A percentile compares a stretch with the other conserved stretches of the same genome.
phyloP scores from a whole-genome alignment of 148 eudicot species.

The Nepenthes gracilis region DNA sequence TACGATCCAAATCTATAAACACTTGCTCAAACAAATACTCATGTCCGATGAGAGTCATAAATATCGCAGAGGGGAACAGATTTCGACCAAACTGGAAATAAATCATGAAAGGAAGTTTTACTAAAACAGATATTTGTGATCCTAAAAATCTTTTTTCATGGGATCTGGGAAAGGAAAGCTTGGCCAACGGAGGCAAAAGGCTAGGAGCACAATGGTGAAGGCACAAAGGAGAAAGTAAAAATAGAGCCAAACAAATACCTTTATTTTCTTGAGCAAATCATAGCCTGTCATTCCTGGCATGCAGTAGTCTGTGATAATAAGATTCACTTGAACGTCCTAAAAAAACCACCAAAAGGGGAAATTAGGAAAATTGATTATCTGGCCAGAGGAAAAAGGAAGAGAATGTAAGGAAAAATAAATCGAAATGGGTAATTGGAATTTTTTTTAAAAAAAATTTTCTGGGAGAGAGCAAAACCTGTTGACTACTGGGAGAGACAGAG shows the following conservation, averaged over 20 bases:
- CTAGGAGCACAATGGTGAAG: slow-evolving; percentile 4
- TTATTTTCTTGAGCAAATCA: slow-evolving; percentile 93
- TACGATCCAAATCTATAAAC: no score
- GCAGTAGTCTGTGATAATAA: slow-evolving; percentile 88
- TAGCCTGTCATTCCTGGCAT: slow-evolving; percentile 99
- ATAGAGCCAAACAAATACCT: slow-evolving; percentile 32
- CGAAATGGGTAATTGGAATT: neutral
- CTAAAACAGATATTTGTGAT: neutral
- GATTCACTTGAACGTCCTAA: slow-evolving; percentile 75
- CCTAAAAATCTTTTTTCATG: neutral
- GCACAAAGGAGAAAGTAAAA: slow-evolving; percentile 2
- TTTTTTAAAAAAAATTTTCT: slow-evolving; percentile 5
- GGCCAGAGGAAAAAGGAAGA: neutral
- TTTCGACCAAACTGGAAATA: slow-evolving; percentile 1
- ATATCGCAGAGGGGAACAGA: no score
- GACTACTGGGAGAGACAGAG: slow-evolving; percentile 34
- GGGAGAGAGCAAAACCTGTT: slow-evolving; percentile 28
- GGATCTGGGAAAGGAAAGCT: slow-evolving; percentile 1
- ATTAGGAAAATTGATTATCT: neutral
- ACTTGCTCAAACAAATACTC: no score
- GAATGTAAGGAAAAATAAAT: neutral
- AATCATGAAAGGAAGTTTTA: slow-evolving; percentile 2
- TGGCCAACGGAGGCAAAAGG: neutral
- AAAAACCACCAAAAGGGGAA: slow-evolving; percentile 6
- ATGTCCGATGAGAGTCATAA: no score